Evolutionary conservation across 495 filamentous ascomycete species (phyloP).

Genomic region (Penicillium waksmanii): DNA sequence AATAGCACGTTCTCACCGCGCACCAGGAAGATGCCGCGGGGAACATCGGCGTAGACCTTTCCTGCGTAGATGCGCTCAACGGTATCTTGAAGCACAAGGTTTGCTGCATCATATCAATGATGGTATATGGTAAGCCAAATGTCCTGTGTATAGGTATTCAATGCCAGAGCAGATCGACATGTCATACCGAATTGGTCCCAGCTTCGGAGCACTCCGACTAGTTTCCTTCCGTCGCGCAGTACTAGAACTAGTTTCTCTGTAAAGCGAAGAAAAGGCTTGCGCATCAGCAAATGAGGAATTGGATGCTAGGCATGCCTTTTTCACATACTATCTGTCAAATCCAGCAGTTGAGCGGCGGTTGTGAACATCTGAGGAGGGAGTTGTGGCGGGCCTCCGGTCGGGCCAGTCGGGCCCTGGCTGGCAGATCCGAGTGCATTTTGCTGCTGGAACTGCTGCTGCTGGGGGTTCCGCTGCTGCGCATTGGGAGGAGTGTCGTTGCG

Average conservation of each 20-base stretch:
- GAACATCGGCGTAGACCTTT: constrained; percentile 76
- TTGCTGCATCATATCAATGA: constrained; percentile 59
- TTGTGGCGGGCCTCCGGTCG: constrained; percentile 46
- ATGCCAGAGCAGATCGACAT: neutral
- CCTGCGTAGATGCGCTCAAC: constrained; percentile 80
- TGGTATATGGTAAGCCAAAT: constrained; percentile 12
- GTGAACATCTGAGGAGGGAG: constrained; percentile 90
- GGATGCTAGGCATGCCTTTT: neutral
- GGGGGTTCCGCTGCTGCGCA: constrained; percentile 30
- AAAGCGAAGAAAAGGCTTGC: neutral
- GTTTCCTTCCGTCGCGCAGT: constrained; percentile 88
- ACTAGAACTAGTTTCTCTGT: constrained; percentile 91
- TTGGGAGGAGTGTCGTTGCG: constrained; percentile 42
- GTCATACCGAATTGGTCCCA: constrained; percentile 96
- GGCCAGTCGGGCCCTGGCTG: constrained; percentile 27
- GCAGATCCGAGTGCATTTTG: constrained; percentile 33
- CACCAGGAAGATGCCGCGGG: constrained; percentile 83
- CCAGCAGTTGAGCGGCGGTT: constrained; percentile 89
- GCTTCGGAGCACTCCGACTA: constrained; percentile 88
- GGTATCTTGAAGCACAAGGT: constrained; percentile 91
- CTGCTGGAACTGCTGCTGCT: constrained; percentile 9
- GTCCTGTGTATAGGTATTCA: neutral
- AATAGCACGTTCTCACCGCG: constrained; percentile 92
- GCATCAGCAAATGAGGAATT: neutral
- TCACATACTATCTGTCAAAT: constrained; percentile 88